A percentile compares a stretch with the other conserved stretches of the same genome.
Conservation (phyloP, 345 rosid genomes). For the Rhodamnia argentea region DNA sequence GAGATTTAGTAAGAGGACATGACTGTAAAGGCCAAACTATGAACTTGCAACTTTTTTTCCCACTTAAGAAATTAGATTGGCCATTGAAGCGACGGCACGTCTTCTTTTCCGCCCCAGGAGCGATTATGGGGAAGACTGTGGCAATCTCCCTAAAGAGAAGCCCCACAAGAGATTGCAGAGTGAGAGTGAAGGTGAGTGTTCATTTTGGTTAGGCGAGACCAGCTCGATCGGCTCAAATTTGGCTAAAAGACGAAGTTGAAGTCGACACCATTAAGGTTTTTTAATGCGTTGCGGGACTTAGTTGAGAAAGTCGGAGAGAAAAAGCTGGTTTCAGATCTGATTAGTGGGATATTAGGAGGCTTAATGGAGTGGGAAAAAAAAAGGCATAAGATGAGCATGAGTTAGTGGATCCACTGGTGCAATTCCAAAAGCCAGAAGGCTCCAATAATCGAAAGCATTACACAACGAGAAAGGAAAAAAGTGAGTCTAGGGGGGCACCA, state of each 20-base stretch:
- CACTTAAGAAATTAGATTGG: not conserved
- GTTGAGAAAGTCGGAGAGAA: not conserved
- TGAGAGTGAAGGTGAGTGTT: not conserved
- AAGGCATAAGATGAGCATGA: slow-evolving; percentile 17
- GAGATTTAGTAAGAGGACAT: not conserved
- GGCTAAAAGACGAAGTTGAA: not conserved
- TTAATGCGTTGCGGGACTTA: not conserved
- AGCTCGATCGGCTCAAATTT: not conserved
- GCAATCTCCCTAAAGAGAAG: not conserved
- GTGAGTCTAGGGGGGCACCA: not conserved
- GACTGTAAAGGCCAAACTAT: not conserved
- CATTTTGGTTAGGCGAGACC: not conserved
- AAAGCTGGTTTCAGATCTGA: not conserved
- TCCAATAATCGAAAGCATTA: slow-evolving; percentile 21
- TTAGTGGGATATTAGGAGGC: slow-evolving; percentile 26
- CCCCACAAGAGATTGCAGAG: not conserved
- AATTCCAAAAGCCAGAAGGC: slow-evolving; percentile 6
- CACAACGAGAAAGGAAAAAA: slow-evolving; percentile 2
- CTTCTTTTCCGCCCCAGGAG: not conserved
- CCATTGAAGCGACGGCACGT: slow-evolving; percentile 7
- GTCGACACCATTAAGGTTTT: not conserved
- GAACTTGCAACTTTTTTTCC: not conserved
- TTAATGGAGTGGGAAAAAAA: slow-evolving; percentile 2
- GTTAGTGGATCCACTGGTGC: slow-evolving; percentile 32
- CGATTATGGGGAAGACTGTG: not conserved